Base-by-base conservation (phyloP, 768 basidiomycete species). In the Lyophyllum atratum region DNA sequence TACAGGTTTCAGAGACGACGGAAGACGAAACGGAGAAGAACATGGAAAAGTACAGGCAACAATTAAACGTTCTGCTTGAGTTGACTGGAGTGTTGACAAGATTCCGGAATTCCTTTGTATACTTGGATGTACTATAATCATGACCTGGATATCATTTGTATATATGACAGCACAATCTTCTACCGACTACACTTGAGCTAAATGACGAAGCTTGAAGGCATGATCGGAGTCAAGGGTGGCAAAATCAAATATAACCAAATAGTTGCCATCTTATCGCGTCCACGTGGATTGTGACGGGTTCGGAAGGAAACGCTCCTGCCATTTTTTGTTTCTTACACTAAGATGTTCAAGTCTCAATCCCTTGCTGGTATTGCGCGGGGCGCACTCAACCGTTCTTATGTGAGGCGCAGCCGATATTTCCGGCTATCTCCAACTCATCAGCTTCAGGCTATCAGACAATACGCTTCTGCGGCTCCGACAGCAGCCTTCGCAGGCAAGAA, bases 401-500 rank as follows among this genome's bases (percentile, higher is more conserved):
- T 89, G 52, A 48, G 79, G 63, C 22, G 24, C 29, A 17, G 17
- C 34, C 47, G 9, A 11, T 25, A 17, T 12, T 15, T 12, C n/a
- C 6, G 1, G 12, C 31, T 56, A 10, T 25, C 26, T 33, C 31
- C 24, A 28, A 19, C 57, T 65, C n/a, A 67, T 19, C 17, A 46
- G 51, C 34, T 59, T 17, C 25, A 67, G 66, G 56, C 49, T 53
- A 44, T 59, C 15, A 54, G 90, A 66, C 72, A 74, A 54, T 92
- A 89, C 68, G 90, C 92, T 62, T 82, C 87, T 60, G 84, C 86
- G 61, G 78, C 91, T 49, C 90, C 95, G 28, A 94, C 95, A 49
- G 92, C 93, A 69, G 86, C 88, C 59, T 97, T 94, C 76, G 85
- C 90, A 74, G 92, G 92, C 55, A 84, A 92, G 80, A 96, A 95